Evolutionary conservation across 1,139 yeast species (phyloP), one percentile per base, ranked within the genome.

Genomic region (Taphrina flavorubra): DNA sequence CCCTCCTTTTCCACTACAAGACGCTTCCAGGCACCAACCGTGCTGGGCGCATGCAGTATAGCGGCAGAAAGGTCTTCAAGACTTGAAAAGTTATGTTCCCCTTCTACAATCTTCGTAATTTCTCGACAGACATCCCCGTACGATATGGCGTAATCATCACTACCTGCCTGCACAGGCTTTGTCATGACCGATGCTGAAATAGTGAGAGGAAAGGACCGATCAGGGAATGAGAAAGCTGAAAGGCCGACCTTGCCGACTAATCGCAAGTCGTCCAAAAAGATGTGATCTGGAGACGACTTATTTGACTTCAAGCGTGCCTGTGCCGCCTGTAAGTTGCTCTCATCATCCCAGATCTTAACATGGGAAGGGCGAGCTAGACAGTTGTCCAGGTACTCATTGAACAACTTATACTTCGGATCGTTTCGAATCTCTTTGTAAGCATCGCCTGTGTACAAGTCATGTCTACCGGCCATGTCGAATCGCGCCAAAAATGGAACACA

Each of bases 401-500:
- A 58, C 18, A 31, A 31, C 11, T 31, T 34, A 40, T 14, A 58
- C 10, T 46, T 16, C 11, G 62, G 7, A 44, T 58, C 34, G 8
- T 11, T 16, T 36, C 51, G 53, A 25, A 58, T 20, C 7, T 37
- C 62, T 20, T 58, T 13, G 40, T 58, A 58, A 7, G 31, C 11
- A 5, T 13, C 6, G 8, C 51, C 51, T 3, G 37, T 25, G 18
- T 25, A 58, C 14, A 58, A 14, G 4, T 53, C 62, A 31, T 25
- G 42, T 44, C 37, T 8, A 16, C 65, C 65, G 16, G 39, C 39
- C 65, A 60, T 25, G n/a, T 49, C 37, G 25, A 37, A 49, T 3
- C 74, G 69, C 44, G 70, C 46, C 36, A 70, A 44, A 56, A 72
- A 72, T n/a, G 74, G 74, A 14, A 72, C 74, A 40, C 69, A 59